Percentiles rank a stretch among this genome's conserved stretches.
These are phyloP conservation scores for Leccinum truebloodii DNA, from an alignment of 768 basidiomycete genomes.

Conservation along the genomic window DNA sequence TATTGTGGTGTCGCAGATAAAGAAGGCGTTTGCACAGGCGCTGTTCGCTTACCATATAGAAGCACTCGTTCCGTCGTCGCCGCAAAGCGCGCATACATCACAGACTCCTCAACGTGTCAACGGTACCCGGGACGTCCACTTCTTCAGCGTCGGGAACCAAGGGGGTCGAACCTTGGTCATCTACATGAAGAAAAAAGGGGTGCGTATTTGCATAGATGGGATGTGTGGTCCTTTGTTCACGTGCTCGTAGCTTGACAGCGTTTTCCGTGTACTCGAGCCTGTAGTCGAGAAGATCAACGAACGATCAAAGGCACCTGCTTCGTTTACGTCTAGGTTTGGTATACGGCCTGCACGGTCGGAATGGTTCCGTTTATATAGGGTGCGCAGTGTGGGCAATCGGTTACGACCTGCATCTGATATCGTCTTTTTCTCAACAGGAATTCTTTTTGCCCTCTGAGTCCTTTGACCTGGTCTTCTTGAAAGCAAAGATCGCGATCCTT, in stretches of 20 bases:
- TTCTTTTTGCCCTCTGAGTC: conserved; percentile 94
- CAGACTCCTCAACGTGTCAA: conserved; percentile 90
- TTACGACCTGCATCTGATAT: not conserved
- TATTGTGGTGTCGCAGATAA: not conserved
- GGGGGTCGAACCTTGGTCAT: conserved; percentile 87
- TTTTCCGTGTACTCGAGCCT: conserved; percentile 97
- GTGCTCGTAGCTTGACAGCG: conserved; percentile 66
- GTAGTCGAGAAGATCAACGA: conserved; percentile 89
- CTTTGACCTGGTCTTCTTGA: conserved; percentile 88
- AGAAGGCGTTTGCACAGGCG: conserved; percentile 44
- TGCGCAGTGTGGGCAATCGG: conserved; percentile 23
- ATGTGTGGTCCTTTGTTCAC: conserved; percentile 15
- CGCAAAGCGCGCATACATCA: conserved; percentile 61
- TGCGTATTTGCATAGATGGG: conserved; percentile 28
- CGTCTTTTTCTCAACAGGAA: conserved; percentile 44
- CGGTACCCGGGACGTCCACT: conserved; percentile 89
- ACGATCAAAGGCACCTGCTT: conserved; percentile 66
- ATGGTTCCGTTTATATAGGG: conserved; percentile 93
- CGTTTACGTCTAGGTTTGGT: conserved; percentile 71
- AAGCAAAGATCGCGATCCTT: conserved; percentile 89
- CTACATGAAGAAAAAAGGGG: conserved; percentile 95
- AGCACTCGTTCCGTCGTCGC: conserved; percentile 88
- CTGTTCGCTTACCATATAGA: conserved; percentile 96
- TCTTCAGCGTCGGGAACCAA: conserved; percentile 91
- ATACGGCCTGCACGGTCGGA: conserved; percentile 82